Conservation (phyloP, 2,329 filamentous ascomycete species). For the Penicillium thymicola region DNA sequence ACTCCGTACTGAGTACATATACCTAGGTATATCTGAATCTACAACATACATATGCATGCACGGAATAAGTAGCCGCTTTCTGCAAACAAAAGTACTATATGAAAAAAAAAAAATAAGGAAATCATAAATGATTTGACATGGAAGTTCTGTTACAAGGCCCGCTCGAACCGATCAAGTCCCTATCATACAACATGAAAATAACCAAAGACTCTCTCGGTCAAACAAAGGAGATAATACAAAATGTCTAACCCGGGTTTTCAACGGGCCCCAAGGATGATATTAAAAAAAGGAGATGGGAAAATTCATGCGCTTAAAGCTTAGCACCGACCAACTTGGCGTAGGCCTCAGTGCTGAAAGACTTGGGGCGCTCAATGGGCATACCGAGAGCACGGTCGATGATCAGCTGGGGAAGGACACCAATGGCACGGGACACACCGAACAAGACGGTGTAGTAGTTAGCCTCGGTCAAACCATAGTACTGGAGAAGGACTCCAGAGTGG, state of each 20-base stretch:
- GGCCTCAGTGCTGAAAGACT: constrained; percentile 97
- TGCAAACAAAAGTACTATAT: neutral
- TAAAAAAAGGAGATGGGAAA: constrained; percentile 22
- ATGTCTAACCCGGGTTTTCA: constrained; percentile 14
- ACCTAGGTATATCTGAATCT: neutral
- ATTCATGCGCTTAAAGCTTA: constrained; percentile 64
- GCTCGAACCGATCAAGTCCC: constrained; percentile 37
- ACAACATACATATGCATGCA: neutral
- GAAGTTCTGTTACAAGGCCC: constrained; percentile 39
- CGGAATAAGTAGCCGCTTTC: neutral
- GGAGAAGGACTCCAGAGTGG: constrained; percentile 97
- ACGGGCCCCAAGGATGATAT: constrained; percentile 7
- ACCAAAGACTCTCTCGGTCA: constrained; percentile 32
- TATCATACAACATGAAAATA: constrained; percentile 41
- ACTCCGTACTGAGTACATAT: too few species aligned
- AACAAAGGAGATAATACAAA: constrained; percentile 27
- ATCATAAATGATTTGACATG: constrained; percentile 19
- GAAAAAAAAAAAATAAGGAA: neutral
- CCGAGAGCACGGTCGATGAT: constrained; percentile 99
- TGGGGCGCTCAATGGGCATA: constrained; percentile 96
- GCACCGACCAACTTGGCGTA: constrained; percentile 90
- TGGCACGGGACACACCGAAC: constrained; percentile 96
- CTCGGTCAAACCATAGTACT: constrained; percentile 99
- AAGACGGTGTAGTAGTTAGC: constrained; percentile 99
- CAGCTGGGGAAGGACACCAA: constrained; percentile 97